phyloP scores from a whole-genome alignment of 192 early-diverging fungal species.

The Diversispora epigaea region DNA sequence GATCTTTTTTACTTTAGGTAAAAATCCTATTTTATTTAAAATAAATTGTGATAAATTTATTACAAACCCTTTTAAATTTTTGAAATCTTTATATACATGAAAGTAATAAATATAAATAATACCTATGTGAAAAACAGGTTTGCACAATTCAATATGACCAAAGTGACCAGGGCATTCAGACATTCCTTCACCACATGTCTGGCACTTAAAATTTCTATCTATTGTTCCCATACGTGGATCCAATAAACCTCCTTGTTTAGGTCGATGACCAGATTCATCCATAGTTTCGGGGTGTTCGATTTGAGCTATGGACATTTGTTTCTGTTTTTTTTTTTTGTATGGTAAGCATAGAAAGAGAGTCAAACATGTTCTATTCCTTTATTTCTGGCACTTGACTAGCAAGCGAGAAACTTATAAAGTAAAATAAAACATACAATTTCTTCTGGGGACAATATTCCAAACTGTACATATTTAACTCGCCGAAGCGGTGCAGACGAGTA shows the following conservation, averaged over 20 bases:
- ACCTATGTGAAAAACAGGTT: conserved; percentile 94
- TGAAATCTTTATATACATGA: background rate
- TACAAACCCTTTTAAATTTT: background rate
- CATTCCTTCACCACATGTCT: conserved; percentile 94
- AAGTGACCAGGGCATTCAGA: conserved; percentile 97
- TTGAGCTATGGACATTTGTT: conserved; percentile 94
- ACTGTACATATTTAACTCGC: conserved; percentile 88
- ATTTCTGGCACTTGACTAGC: background rate
- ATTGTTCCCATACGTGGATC: conserved; percentile 97
- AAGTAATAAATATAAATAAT: conserved; percentile 8
- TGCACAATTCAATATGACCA: conserved; percentile 94
- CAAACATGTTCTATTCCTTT: conserved; percentile 8
- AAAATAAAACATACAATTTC: conserved; percentile 78
- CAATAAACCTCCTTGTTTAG: conserved; percentile 82
- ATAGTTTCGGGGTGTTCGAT: conserved; percentile 87
- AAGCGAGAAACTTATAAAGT: conserved; percentile 1
- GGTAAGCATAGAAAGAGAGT: background rate
- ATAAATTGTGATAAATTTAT: background rate
- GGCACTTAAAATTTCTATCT: conserved; percentile 95
- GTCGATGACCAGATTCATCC: conserved; percentile 80
- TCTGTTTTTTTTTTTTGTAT: conserved; percentile 51
- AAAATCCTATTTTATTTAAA: conserved; percentile 64
- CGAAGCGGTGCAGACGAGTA: conserved; percentile 79
- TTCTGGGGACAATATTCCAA: conserved; percentile 93
- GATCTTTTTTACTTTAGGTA: conserved; percentile 93